Base-by-base conservation (phyloP, 2,329 filamentous ascomycete genomes). In the Microcyclospora tardicrescens region DNA sequence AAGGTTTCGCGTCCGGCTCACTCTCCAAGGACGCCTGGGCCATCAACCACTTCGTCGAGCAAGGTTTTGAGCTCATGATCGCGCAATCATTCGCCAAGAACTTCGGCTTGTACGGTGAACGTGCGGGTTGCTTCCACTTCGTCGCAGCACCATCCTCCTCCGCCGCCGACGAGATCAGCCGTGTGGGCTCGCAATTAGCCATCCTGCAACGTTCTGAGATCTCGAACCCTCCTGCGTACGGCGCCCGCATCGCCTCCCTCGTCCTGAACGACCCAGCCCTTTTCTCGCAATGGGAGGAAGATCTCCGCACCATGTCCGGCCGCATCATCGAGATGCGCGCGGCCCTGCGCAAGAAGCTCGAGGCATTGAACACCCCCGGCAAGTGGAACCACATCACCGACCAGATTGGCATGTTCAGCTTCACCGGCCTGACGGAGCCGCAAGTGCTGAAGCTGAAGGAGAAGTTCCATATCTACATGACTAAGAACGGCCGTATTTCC, bases 371-470 rank as follows among this genome's bases (percentile, higher is more conserved):
- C 24, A 95, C 91, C 0, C 89, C 89, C 0, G 89, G 89, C 27
- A 81, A 75, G 11, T 98, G 91, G 91, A 84, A 87, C 57, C 91
- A 98, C 66, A 93, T 98, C 60, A 95, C 87, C 12, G 84, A 93
- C 55, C 91, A 98, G 72, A 98, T 98, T 58, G 91, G 91, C 67
- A 98, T 98, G 91, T 98, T 98, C 68, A 89, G 81, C 61, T 98
- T 93, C 62, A 93, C 84, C 1, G 84, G 84, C 10, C 64, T 93
- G 59, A 73, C 61, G 10, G 81, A 86, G 65, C 59, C 73, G 45
- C 84, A 91, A 59, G 84, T 89, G 6, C 36, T 14, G 5, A 77
- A 75, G 64, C 66, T 91, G 44, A 72, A 79, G 37, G 69, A 76
- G 44, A 74, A 83, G 36, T 75, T 70, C 43, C 84, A 91, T 61